phyloP scores from a whole-genome alignment of 176 grass and related monocot genomes.

The Pharus latifolius region DNA sequence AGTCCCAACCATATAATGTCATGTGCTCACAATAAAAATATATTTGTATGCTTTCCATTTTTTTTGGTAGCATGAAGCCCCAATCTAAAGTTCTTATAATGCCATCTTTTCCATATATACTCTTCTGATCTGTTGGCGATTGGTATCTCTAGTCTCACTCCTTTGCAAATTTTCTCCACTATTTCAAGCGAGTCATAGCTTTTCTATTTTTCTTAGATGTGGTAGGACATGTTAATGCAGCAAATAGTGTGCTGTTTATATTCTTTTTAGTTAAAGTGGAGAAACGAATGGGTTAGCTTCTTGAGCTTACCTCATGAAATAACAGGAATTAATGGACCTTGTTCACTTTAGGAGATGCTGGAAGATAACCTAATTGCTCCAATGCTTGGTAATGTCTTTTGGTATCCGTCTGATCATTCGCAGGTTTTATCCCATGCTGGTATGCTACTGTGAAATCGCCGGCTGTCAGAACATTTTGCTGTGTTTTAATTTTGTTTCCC shows the following conservation, averaged over 20 bases:
- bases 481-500: too few species aligned
- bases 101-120: not conserved
- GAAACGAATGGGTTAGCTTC: not conserved
- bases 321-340: not conserved
- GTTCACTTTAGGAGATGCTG: not conserved
- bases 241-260: not conserved
- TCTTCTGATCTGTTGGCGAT: constrained; percentile 5
- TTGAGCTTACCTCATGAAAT: not conserved
- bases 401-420: not conserved
- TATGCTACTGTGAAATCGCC: not conserved
- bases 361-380: not conserved
- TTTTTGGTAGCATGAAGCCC: not conserved
- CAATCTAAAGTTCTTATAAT: too few species aligned
- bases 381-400: not conserved
- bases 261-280: not conserved
- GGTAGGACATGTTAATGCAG: not conserved
- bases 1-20: too few species aligned
- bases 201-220: too few species aligned
- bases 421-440: not conserved
- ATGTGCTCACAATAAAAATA: not conserved
- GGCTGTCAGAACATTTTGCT: not conserved
- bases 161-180: not conserved
- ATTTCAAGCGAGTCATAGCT: too few species aligned
- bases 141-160: not conserved
- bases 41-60: not conserved